Evolutionary conservation across 108 stramenopile genomes (phyloP).

Genomic region (Fistulifera solaris): DNA sequence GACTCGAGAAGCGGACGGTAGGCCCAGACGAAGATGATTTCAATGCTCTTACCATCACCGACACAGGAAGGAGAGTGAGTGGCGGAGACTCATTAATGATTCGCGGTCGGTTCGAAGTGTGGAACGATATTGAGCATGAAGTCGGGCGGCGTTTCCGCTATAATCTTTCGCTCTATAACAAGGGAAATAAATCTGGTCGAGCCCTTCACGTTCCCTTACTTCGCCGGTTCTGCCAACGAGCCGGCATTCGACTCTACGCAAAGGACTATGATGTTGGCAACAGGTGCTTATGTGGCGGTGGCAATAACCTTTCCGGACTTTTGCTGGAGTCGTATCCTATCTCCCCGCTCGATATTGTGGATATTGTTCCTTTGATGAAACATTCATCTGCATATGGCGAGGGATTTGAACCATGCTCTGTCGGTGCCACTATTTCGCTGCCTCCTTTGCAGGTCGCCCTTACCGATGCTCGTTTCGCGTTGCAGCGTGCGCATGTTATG

Average conservation of each 20-base stretch:
- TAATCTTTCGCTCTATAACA: constrained; percentile 57
- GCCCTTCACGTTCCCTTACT: constrained; percentile 58
- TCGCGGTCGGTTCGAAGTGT: constrained; percentile 44
- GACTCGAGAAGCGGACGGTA: constrained; percentile 24
- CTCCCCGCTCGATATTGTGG: constrained; percentile 69
- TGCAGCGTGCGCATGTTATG: constrained; percentile 62
- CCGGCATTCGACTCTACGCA: constrained; percentile 76
- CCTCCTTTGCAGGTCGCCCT: constrained; percentile 67
- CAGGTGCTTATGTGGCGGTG: constrained; percentile 53
- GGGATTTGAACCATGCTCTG: constrained; percentile 55
- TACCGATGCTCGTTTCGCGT: constrained; percentile 64
- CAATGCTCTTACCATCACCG: constrained; percentile 31
- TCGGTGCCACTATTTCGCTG: constrained; percentile 26
- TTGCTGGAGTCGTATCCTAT: constrained; percentile 62
- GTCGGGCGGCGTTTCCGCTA: constrained; percentile 67
- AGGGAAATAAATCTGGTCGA: constrained; percentile 16
- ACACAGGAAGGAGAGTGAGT: constrained; percentile 17
- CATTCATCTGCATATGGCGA: constrained; percentile 64
- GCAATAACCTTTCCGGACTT: constrained; percentile 24
- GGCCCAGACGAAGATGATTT: constrained; percentile 49
- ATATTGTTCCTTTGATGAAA: constrained; percentile 88
- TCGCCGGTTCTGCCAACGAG: constrained; percentile 82
- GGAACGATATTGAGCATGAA: constrained; percentile 72
- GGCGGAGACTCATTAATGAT: constrained; percentile 23
- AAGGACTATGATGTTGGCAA: constrained; percentile 58